Conservation (phyloP, 2,329 filamentous ascomycete genomes). For the Cladophialophora bantiana region DNA sequence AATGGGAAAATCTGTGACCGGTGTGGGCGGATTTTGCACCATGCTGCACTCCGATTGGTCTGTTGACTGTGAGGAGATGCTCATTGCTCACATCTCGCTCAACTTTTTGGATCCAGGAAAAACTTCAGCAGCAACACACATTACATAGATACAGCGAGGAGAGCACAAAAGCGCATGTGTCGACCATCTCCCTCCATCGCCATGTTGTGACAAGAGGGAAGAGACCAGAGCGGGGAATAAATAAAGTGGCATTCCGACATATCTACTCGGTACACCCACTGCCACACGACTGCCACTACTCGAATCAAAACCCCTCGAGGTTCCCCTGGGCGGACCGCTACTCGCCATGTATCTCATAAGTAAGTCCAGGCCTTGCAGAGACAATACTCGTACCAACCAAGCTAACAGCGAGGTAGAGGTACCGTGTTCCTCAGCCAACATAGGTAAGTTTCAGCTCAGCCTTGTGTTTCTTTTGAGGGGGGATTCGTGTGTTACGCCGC, state of each 20-base stretch:
- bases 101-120: not conserved
- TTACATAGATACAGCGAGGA: not conserved
- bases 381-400: not conserved
- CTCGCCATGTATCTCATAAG: slow-evolving; percentile 37
- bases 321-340: not conserved
- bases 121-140: no score
- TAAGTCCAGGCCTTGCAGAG: slow-evolving; percentile 18
- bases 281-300: not conserved
- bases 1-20: not conserved
- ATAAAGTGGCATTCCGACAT: not conserved
- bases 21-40: not conserved
- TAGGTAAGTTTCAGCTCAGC: slow-evolving; percentile 59
- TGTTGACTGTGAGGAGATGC: not conserved
- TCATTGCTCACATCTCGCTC: not conserved
- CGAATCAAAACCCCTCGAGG: not conserved
- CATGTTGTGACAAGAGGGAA: not conserved
- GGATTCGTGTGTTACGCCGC: not conserved
- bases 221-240: not conserved
- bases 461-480: not conserved
- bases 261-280: not conserved
- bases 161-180: not conserved
- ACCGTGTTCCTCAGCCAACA: slow-evolving; percentile 96
- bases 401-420: slow-evolving; percentile 33
- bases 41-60: not conserved
- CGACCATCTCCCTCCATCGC: not conserved